Evolutionary conservation across 2,329 filamentous ascomycete species (phyloP), one percentile per base, ranked within the genome.

Genomic region (Pseudocercospora ulei): DNA sequence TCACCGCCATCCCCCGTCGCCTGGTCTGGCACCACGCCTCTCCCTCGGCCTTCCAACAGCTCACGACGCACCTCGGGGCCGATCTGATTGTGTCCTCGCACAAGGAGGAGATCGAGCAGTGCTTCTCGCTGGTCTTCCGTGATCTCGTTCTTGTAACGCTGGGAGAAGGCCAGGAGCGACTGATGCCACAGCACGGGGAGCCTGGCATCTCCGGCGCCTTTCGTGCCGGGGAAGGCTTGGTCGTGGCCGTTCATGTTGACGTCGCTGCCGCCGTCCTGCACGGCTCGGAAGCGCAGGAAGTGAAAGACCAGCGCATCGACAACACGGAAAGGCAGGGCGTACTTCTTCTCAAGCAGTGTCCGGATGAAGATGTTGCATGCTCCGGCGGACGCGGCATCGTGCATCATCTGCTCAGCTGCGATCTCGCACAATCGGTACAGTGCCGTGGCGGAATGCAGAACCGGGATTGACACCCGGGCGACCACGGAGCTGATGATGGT

Each of bases 101-200:
- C 79, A 27, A 94, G 68, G 11, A 98, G 67, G 43, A 98, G 64
- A 64, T 98, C 90, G 4, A 98, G 67, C 35, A 98, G 65, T 0
- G 86, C 83, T 64, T 98, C 88, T 52, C 87, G 72, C 67, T 94
- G 87, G 52, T 95, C 87, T 61, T 95, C 87, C 1, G 86, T 94
- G 52, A 95, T 88, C 61, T 96, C 88, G 52, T 95, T 92, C 56
- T 86, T 79, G 65, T 96, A 98, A 40, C 88, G 73, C 65, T 95
- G 82, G 16, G 90, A 86, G 64, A 98, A 98, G 1, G 84, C 81
- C 38, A 98, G 66, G 18, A 98, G 68, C 53, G 82, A 86, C 65
- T 96, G 88, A 62, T 98, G 90, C 86, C 88, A 98, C 39, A 98
- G 77, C 5, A 98, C 86, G 0, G 92, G 90, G 49, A 96, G 62